Evolutionary conservation across 768 basidiomycete species (phyloP).

Genomic region (Podaxis rugospora): DNA sequence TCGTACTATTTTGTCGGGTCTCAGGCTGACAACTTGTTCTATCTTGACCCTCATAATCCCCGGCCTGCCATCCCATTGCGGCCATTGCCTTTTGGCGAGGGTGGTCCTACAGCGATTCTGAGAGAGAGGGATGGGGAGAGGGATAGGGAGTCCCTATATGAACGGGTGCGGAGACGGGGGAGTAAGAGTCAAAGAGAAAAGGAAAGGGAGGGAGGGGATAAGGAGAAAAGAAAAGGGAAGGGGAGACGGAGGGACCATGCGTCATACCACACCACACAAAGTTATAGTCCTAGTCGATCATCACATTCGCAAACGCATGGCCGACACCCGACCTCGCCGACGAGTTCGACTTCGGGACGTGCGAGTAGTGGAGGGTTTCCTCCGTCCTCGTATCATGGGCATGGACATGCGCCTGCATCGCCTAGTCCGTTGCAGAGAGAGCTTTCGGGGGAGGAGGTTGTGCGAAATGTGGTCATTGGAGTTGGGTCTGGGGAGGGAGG

Average conservation of each 20-base stretch:
- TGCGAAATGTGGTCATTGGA: slow-evolving; percentile 13
- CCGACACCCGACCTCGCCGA: slow-evolving; percentile 43
- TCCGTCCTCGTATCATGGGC: no score
- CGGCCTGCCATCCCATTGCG: slow-evolving; percentile 74
- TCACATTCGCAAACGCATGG: slow-evolving; percentile 24
- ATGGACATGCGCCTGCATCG: slow-evolving; percentile 45
- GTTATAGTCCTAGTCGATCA: slow-evolving; percentile 8
- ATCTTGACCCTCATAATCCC: slow-evolving; percentile 77
- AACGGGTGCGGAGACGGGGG: slow-evolving; percentile 11
- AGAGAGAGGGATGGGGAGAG: slow-evolving; percentile 8
- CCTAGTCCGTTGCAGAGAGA: slow-evolving; percentile 67
- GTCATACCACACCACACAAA: neutral
- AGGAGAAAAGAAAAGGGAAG: neutral
- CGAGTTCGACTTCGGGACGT: slow-evolving; percentile 28
- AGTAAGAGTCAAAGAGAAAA: slow-evolving; percentile 17
- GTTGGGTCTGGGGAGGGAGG: slow-evolving; percentile 16
- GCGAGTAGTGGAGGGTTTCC: no score
- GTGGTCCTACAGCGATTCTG: neutral
- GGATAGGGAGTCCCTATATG: neutral
- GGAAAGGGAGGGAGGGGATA: slow-evolving; percentile 9
- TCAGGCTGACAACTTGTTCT: slow-evolving; percentile 84
- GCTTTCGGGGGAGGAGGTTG: slow-evolving; percentile 31
- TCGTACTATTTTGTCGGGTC: slow-evolving; percentile 97
- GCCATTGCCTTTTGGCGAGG: slow-evolving; percentile 21
- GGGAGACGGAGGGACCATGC: slow-evolving; percentile 6